Evolutionary conservation across 306 rosid genomes (phyloP).

Genomic region (Pachyrhizus erosus): DNA sequence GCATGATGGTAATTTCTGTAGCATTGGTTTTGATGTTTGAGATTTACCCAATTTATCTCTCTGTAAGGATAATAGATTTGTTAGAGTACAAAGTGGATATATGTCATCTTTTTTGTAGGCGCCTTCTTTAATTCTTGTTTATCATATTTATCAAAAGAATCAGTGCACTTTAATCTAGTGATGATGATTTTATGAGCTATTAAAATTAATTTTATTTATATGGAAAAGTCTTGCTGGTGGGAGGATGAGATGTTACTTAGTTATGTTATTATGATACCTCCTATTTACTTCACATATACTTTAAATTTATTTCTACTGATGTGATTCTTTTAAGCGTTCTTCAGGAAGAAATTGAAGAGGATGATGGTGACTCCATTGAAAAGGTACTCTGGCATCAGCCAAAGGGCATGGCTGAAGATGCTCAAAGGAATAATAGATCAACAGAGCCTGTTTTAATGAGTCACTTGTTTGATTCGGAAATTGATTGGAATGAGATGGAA

Average conservation of each 20-base stretch:
- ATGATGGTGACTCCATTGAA: slow-evolving; percentile 92
- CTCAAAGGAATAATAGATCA: slow-evolving; percentile 73
- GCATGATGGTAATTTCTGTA: slow-evolving; percentile 7
- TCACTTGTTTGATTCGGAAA: slow-evolving; percentile 80
- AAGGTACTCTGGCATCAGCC: slow-evolving; percentile 99
- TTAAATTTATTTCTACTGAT: slow-evolving; percentile 14
- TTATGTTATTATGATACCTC: background rate
- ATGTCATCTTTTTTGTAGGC: slow-evolving; percentile 11
- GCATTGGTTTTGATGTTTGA: slow-evolving; percentile 10
- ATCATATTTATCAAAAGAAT: slow-evolving; percentile 13
- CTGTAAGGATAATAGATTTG: slow-evolving; percentile 15
- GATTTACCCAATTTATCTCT: background rate
- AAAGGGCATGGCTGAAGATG: slow-evolving; percentile 89
- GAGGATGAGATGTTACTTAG: slow-evolving; percentile 9
- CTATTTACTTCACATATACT: slow-evolving; percentile 14
- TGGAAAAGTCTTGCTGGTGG: slow-evolving; percentile 28
- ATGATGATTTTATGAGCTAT: slow-evolving; percentile 18
- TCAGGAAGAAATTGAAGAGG: slow-evolving; percentile 97
- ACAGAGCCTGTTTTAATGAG: slow-evolving; percentile 79
- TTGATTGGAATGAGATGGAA: slow-evolving; percentile 89
- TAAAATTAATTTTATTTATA: slow-evolving; percentile 6
- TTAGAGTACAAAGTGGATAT: slow-evolving; percentile 24
- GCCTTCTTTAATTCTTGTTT: slow-evolving; percentile 22
- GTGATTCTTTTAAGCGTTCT: slow-evolving; percentile 41
- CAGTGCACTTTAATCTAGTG: slow-evolving; percentile 1